Base-by-base conservation (phyloP, 495 filamentous ascomycete species). In the Lasiosphaeria ovina region DNA sequence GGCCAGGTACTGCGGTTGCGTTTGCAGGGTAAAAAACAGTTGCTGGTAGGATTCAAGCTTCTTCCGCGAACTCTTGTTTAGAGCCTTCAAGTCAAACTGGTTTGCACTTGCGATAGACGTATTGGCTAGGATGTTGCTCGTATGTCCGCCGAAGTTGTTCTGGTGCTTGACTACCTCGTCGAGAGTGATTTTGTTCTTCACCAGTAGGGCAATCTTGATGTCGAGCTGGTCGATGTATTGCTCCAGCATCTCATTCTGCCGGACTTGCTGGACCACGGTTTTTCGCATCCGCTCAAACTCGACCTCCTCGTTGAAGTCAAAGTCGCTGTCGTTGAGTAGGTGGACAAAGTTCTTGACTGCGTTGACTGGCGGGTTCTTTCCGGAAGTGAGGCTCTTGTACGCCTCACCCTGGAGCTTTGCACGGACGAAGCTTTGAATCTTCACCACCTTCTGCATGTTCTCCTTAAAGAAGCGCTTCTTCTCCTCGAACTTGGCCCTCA, bases 391-490 rank as follows among this genome's bases (percentile, higher is more conserved):
- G 68, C 88, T 93, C 80, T 96, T 97, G 79, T 98, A 98, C 2
- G 95, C 95, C 73, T 98, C 91, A 6, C 94, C 94, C 75, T 98
- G 95, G 54, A 97, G 89, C 62, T 91, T 91, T 32, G 85, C 94
- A 58, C 94, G 84, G 53, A 98, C 88, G 63, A 97, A 97, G 70
- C 94, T 98, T 73, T 98, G 94, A 56, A 97, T 89, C 74, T 98
- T 98, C 75, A 98, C 87, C 17, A 98, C 95, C 77, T 94, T 98
- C 66, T 96, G 87, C 95, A 98, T 98, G 66, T 98, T 98, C 74
- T 93, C 86, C 55, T 88, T 85, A 76, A 92, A 98, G 75, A 91
- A 93, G 11, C 84, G 86, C 62, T 89, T 86, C 79, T 96, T 94
- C 66, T 92, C 90, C 47, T 82, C 85, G 66, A 96, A 98, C 35